Base-by-base conservation (phyloP, 1,139 yeast genomes). In the Kodamaea sp. region DNA sequence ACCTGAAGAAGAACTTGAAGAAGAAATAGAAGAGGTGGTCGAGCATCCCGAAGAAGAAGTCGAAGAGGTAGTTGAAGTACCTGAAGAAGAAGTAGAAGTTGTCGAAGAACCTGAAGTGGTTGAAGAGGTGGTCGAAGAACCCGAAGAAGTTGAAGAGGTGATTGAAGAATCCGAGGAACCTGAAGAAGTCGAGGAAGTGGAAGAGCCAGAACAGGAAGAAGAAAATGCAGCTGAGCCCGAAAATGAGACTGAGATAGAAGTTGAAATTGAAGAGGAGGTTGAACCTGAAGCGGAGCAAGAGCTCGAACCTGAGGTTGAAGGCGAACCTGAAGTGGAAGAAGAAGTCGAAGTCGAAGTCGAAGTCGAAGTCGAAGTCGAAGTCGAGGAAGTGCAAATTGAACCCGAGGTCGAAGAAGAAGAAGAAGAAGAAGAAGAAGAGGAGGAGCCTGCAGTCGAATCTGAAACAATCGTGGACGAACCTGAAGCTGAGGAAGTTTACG, bases 101-200 rank as follows among this genome's bases (percentile, higher is more conserved):
- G 37, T 14, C n/a, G 35, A 20, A 22, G 33, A 15, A 12, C 30
- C 21, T 18, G 42, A 26, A 13, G 38, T 20, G 16, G 44, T 7
- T 6, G 35, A 35, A 7, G 23, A 38, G 22, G 24, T n/a, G n/a
- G 15, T 7, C 14, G 15, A 26, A 4, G 19, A 28, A 20, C 11
- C 10, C n/a, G 24, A 28, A 28, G 24, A 6, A 7, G 30, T 13
- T 21, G 22, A 29, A 16, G 15, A 18, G 15, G 5, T n/a, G n/a
- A n/a, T 13, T 16, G 20, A 14, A 13, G 19, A 18, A 12, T 15
- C 9, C 11, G 25, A 20, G 15, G 28, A 15, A 8, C 18, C 16
- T 9, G 30, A 23, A 13, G 37, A 24, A 16, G 34, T 9, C 15
- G 37, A 27, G 12, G 29, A 23, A 7, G 29, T 14, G 22, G 38